Evolutionary conservation across 768 basidiomycete species (phyloP), one percentile per base, ranked within the genome.

Genomic region (Tephrocybe sp.): DNA sequence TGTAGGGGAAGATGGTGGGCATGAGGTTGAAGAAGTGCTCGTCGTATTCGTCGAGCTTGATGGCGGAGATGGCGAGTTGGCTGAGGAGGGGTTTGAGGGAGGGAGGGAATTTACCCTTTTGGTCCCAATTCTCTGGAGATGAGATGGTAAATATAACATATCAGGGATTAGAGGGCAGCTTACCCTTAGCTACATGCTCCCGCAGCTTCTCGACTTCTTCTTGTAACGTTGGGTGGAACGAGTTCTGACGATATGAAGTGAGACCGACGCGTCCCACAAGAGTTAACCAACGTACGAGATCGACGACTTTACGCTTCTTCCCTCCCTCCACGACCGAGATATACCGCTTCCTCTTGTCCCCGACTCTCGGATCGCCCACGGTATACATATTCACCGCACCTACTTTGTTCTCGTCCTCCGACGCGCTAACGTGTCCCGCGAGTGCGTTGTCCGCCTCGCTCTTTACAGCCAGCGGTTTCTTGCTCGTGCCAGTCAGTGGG

Each of bases 11-110:
- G 31, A 96, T 65, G 19, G 69, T 75, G 0, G 95, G 92, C 83
- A 98, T 88, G 16, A 87, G 74, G 59, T 83, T 86, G 70, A 96
- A 98, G 66, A 96, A 96, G 59, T 89, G 81, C 15, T 96, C 94
- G 53, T 92, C 88, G 67, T 96, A 97, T 63, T 95, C 85, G 64
- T 86, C 89, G n/a, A 89, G 76, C 22, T 78, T 72, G 59, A 96
- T 82, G 0, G 96, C 95, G 42, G 84, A 77, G 31, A 90, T 61
- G 0, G 93, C 91, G 32, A 91, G 77, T 9, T 80, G 64, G n/a
- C 75, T 71, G 3, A 98, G 77, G 5, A 81, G 54, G 0, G 89
- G 89, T 54, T 91, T 92, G 56, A 99, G 70, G 5, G 66, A 60
- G 0, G 85, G 84, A 7, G 96, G 96, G 72, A 99, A 99, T 64